phyloP scores from a whole-genome alignment of 2,329 filamentous ascomycete genomes.

The Aspergillus sp. region DNA sequence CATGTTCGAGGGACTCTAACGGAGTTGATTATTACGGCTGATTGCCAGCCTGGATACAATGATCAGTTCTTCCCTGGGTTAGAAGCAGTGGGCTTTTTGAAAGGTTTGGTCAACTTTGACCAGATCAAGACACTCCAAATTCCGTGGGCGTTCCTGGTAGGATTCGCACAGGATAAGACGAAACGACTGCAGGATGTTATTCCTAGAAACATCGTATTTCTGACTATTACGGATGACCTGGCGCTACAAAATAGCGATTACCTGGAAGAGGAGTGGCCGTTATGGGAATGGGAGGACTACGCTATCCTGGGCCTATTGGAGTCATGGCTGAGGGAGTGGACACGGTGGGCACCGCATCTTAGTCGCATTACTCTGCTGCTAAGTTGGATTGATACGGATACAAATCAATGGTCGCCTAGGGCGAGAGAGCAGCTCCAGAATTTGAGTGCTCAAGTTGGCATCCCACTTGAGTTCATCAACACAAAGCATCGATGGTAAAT shows the following conservation, averaged over 20 bases:
- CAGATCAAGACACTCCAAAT: neutral
- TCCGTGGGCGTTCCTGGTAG: neutral
- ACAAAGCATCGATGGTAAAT: too few relatives aligned
- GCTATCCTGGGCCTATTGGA: slow-evolving; percentile 5
- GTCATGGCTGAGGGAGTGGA: slow-evolving; percentile 15
- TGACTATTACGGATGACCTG: slow-evolving; percentile 18
- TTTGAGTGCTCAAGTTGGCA: slow-evolving; percentile 2
- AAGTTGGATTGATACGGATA: neutral
- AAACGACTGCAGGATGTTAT: neutral
- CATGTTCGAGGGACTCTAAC: slow-evolving; percentile 15
- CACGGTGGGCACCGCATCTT: slow-evolving; percentile 10
- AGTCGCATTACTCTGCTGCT: slow-evolving; percentile 6
- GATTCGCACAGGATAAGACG: neutral
- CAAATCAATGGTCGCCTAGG: neutral
- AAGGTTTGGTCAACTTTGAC: neutral
- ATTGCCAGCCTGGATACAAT: neutral
- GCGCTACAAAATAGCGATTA: slow-evolving; percentile 5
- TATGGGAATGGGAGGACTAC: slow-evolving; percentile 5
- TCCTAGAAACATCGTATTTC: slow-evolving; percentile 13
- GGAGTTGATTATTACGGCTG: slow-evolving; percentile 15
- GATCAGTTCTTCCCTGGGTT: neutral
- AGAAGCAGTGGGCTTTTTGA: neutral
- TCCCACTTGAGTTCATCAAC: slow-evolving; percentile 5
- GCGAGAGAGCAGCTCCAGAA: slow-evolving; percentile 6
- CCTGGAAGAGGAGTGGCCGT: slow-evolving; percentile 1